Percentiles rank a stretch among this genome's conserved stretches.
These are phyloP conservation scores for Violaceomyces palustris DNA, from an alignment of 1,284 basidiomycete genomes.

Conservation along the genomic window DNA sequence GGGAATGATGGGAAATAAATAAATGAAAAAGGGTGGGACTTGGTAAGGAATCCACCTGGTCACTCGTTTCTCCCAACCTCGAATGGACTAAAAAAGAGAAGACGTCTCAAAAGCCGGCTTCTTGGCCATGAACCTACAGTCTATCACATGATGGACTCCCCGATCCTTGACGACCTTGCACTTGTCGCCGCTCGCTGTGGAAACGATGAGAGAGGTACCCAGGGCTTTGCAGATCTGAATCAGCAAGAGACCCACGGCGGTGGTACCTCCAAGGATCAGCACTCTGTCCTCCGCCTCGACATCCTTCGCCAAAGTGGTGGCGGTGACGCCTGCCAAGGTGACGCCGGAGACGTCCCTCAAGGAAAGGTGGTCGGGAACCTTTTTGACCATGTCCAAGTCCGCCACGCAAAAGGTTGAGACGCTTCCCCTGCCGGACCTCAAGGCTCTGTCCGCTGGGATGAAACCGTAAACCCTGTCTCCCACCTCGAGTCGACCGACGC, in stretches of 20 bases:
- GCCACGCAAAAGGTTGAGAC: background rate
- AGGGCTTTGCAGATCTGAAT: background rate
- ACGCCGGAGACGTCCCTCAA: background rate
- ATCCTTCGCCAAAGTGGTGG: background rate
- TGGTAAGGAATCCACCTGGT: too few species aligned
- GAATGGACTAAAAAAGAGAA: too few species aligned
- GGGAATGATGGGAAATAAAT: too few species aligned
- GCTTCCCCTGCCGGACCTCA: background rate
- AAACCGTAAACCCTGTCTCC: background rate
- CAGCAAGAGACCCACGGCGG: background rate
- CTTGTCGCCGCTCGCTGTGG: background rate
- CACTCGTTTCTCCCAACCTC: too few species aligned
- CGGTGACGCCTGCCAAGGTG: background rate
- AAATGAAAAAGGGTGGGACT: too few species aligned
- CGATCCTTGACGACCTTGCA: background rate
- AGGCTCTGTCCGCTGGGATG: background rate
- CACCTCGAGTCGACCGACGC: background rate
- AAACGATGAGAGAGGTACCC: background rate
- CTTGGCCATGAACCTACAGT: background rate
- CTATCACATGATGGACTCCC: background rate
- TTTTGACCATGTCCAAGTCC: background rate
- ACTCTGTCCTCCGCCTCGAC: background rate
- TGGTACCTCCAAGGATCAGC: background rate
- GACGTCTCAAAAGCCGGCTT: too few species aligned
- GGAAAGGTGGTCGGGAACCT: background rate